Base-by-base conservation (phyloP, 2,329 filamentous ascomycete genomes). In the Colletotrichum sp. region DNA sequence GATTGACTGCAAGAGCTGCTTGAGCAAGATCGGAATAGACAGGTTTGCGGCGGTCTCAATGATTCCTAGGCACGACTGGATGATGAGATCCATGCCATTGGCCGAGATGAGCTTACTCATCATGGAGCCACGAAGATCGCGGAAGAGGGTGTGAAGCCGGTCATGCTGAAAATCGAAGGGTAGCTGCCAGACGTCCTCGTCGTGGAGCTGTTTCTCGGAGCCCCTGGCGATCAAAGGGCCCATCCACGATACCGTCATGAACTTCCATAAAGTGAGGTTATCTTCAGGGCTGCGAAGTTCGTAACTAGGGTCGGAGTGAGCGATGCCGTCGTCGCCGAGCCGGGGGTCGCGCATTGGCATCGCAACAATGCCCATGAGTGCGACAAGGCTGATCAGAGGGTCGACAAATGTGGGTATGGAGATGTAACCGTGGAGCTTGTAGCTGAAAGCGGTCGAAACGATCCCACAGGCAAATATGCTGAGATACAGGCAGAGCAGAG, bases 211-310 rank as follows among this genome's bases (percentile, higher is more conserved):
- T 55, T 92, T 88, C 34, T 87, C 86, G 57, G 88, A 90, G 2
- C 93, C 95, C 28, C 92, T 84, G 2, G 87, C 85, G 15, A 98
- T 95, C 8, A 98, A 85, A 0, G 95, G 93, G 1, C 88, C 87
- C 85, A 98, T 93, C 96, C 96, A 98, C 0, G 92, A 94, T 32
- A 98, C 93, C 8, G 92, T 93, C 91, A 96, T 94, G 85, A 95
- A 98, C 79, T 96, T 94, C 90, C 95, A 96, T 1, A 96, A 87
- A 1, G 90, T 94, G 28, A 98, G 83, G 77, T 94, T 92, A 79
- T 98, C 96, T 82, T 98, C 96, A 0, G 96, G 88, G 48, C 90
- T 92, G 71, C 95, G 93, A n/a, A 94, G 85, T 3, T 88, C 83
- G 4, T 85, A 87, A 0, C 89, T 92, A 2, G 94, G 92, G 21